These are phyloP conservation scores for Cyclotella baltica DNA, from an alignment of 108 stramenopile genomes.

Conservation along the genomic window DNA sequence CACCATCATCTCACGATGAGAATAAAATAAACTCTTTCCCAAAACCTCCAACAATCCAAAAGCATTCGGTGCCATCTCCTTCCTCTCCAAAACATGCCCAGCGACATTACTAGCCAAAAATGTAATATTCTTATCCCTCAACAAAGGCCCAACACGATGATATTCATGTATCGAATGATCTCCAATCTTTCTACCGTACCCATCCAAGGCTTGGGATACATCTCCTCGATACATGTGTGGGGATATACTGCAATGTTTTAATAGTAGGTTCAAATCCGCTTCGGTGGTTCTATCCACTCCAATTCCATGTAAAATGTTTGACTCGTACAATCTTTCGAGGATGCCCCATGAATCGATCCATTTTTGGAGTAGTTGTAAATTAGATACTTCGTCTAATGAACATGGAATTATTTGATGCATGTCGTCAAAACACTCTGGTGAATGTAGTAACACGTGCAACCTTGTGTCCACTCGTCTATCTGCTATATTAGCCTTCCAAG, in stretches of 20 bases:
- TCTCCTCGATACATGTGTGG: conserved; percentile 49
- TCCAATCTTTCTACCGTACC: conserved; percentile 33
- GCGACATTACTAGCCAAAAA: conserved; percentile 44
- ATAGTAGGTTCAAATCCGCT: conserved; percentile 28
- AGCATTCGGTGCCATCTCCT: conserved; percentile 30
- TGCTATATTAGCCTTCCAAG: conserved; percentile 12
- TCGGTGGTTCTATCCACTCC: conserved; percentile 29
- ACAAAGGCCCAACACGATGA: conserved; percentile 17
- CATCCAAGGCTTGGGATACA: conserved; percentile 43
- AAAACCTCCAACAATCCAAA: conserved; percentile 38
- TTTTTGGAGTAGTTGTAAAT: conserved; percentile 19
- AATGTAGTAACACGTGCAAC: conserved; percentile 41
- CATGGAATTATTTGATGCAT: conserved; percentile 16
- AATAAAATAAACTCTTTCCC: conserved; percentile 33
- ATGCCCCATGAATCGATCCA: conserved; percentile 35
- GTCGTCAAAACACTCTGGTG: conserved; percentile 19
- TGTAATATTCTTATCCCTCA: conserved; percentile 38
- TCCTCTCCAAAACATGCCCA: conserved; percentile 37
- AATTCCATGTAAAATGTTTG: conserved; percentile 37
- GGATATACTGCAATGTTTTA: conserved; percentile 21
- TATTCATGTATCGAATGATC: conserved; percentile 7
- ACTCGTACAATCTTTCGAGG: conserved; percentile 37
- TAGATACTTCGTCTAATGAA: conserved; percentile 7
- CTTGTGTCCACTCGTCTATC: conserved; percentile 43
- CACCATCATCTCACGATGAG: conserved; percentile 27